Evolutionary conservation across 345 rosid species (phyloP).

Genomic region (Lumnitzera littorea): DNA sequence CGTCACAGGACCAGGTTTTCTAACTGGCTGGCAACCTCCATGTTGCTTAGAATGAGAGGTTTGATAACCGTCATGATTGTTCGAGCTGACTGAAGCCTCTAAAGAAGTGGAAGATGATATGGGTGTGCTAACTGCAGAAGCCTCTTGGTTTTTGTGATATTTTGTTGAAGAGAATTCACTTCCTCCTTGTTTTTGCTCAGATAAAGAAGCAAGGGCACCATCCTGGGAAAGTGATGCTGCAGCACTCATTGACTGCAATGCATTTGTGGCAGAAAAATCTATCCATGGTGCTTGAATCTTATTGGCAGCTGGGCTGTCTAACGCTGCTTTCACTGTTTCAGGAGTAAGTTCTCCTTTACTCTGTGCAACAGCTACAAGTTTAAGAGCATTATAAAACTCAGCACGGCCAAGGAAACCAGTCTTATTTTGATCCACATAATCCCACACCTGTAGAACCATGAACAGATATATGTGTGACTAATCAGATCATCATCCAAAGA

Average conservation of each 20-base stretch:
- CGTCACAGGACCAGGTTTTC: conserved; percentile 24
- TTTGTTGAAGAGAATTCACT: too few species aligned
- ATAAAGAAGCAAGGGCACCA: conserved; percentile 26
- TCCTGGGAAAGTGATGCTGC: conserved; percentile 28
- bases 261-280: conserved; percentile 70
- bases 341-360: conserved; percentile 83
- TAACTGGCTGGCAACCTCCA: conserved; percentile 15
- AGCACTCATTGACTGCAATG: conserved; percentile 38
- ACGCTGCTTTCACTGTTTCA: conserved; percentile 83
- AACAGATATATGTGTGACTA: neutral
- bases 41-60: too few species aligned
- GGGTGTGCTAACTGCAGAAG: too few species aligned
- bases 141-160: too few species aligned
- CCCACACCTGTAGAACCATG: conserved; percentile 60
- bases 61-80: too few species aligned
- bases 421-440: conserved; percentile 67
- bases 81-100: too few species aligned
- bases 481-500: too few species aligned
- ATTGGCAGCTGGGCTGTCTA: conserved; percentile 77
- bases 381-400: conserved; percentile 89
- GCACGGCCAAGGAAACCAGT: conserved; percentile 83
- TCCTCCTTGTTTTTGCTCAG: conserved; percentile 3
- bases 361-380: conserved; percentile 91
- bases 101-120: too few species aligned
- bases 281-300: conserved; percentile 91